Percentiles rank a stretch among this genome's conserved stretches.
These are phyloP conservation scores for Zizania latifolia DNA, from an alignment of 176 grass and related monocot genomes.

Conservation along the genomic window DNA sequence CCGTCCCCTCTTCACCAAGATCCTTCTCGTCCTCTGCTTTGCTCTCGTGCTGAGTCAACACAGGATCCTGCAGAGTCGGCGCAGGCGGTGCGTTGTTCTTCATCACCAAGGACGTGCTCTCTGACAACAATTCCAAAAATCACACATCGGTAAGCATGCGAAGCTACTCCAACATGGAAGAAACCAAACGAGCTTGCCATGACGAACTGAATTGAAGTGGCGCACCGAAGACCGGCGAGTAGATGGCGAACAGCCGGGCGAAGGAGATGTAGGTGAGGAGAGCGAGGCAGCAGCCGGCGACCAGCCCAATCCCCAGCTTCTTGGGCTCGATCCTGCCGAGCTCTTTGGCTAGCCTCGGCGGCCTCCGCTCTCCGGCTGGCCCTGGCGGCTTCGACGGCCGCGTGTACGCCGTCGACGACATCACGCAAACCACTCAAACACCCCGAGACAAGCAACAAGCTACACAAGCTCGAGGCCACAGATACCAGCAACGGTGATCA, in stretches of 20 bases:
- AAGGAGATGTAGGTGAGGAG: slow-evolving; percentile 49
- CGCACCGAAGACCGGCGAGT: slow-evolving; percentile 45
- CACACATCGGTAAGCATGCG: not conserved
- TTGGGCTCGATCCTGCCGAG: slow-evolving; percentile 52
- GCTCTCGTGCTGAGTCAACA: not conserved
- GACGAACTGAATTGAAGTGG: not conserved
- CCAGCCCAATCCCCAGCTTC: slow-evolving; percentile 49
- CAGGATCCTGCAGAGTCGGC: not conserved
- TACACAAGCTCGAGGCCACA: not conserved
- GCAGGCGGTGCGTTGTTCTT: slow-evolving; percentile 19
- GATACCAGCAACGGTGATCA: not conserved
- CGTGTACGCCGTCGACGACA: slow-evolving; percentile 54
- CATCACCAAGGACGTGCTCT: slow-evolving; percentile 40
- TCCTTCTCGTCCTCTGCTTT: not conserved
- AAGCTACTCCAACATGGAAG: not conserved
- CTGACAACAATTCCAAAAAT: not conserved
- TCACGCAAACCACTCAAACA: not conserved
- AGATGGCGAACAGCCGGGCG: slow-evolving; percentile 46
- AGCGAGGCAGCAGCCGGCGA: slow-evolving; percentile 43
- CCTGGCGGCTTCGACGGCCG: slow-evolving; percentile 37
- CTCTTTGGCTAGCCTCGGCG: slow-evolving; percentile 43
- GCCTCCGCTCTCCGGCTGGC: slow-evolving; percentile 16
- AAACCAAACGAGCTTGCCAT: no score
- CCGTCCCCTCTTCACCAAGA: not conserved
- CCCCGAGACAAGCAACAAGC: not conserved